Conservation (phyloP, 176 grass and related monocot species). For the Hsuehochloa calcarea region DNA sequence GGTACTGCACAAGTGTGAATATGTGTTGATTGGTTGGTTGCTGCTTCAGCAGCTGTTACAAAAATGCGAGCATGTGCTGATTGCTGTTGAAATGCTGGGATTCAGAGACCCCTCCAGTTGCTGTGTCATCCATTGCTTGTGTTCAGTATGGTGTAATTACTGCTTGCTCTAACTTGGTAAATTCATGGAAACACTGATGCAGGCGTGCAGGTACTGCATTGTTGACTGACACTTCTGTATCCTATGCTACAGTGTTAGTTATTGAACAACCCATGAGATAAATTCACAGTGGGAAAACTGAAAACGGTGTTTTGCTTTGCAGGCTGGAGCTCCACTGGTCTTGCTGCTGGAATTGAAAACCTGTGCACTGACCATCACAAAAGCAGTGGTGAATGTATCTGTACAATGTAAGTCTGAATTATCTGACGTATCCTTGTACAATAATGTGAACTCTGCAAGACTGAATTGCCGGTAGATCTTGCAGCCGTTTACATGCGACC, state of each 20-base stretch:
- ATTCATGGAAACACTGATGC: conserved; percentile 9
- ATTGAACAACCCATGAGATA: neutral
- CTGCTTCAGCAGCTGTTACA: neutral
- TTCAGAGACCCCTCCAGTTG: neutral
- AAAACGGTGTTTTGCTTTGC: neutral
- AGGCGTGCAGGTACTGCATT: neutral
- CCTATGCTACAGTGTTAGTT: neutral
- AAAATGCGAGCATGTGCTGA: neutral
- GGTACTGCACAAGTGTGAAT: neutral
- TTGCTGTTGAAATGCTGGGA: neutral
- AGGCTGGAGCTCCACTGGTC: neutral
- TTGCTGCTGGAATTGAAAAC: conserved; percentile 5
- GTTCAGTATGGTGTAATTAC: neutral
- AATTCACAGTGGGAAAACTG: neutral
- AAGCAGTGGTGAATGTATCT: neutral
- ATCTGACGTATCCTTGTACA: neutral
- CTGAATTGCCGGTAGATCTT: conserved; percentile 23
- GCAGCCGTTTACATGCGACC: conserved; percentile 1
- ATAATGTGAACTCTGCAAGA: neutral
- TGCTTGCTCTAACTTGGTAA: neutral
- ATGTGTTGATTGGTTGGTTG: neutral
- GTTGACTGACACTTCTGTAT: neutral
- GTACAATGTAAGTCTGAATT: neutral
- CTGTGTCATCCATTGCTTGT: neutral
- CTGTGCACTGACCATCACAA: neutral